These are phyloP conservation scores for Tuber magnatum DNA, from an alignment of 495 filamentous ascomycete genomes.

Conservation along the genomic window DNA sequence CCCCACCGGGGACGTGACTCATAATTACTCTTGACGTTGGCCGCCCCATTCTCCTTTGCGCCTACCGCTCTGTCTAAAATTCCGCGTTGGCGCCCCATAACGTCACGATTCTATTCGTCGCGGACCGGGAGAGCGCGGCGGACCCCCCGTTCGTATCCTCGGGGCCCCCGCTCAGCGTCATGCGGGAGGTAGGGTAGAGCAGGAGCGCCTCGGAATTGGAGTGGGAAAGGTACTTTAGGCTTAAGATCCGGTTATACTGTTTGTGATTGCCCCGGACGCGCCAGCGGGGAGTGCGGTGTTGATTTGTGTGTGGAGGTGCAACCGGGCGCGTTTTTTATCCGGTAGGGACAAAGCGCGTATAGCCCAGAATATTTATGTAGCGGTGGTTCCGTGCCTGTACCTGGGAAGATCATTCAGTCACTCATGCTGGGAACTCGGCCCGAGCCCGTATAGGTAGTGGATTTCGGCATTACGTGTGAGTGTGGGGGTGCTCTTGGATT, in stretches of 20 bases:
- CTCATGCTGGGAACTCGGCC: conserved; percentile 67
- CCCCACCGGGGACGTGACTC: conserved; percentile 55
- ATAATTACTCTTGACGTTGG: conserved; percentile 49
- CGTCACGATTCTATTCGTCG: conserved; percentile 53
- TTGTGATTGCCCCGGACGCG: too few species aligned
- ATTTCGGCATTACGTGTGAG: conserved; percentile 69
- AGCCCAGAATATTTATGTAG: conserved; percentile 53
- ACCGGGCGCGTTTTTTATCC: conserved; percentile 46
- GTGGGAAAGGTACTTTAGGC: conserved; percentile 52
- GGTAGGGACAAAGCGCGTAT: conserved; percentile 48
- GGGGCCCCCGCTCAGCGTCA: too few species aligned
- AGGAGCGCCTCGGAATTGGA: conserved; percentile 48
- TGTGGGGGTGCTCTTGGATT: conserved; percentile 66
- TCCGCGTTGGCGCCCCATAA: conserved; percentile 57
- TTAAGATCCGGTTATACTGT: too few species aligned
- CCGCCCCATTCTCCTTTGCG: conserved; percentile 36
- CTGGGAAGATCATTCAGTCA: conserved; percentile 91
- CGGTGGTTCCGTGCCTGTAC: conserved; percentile 69
- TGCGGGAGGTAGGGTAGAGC: conserved; percentile 48
- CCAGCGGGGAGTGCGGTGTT: conserved; percentile 52
- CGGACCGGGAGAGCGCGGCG: too few species aligned
- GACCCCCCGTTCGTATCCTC: too few species aligned
- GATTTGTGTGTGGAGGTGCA: conserved; percentile 49
- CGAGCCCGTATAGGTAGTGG: conserved; percentile 54
- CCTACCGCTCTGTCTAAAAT: conserved; percentile 56